Percentiles rank a stretch among this genome's conserved stretches.
Conservation (phyloP, 371 early-diverging fungal species). For the Umbelopsis sp. region DNA sequence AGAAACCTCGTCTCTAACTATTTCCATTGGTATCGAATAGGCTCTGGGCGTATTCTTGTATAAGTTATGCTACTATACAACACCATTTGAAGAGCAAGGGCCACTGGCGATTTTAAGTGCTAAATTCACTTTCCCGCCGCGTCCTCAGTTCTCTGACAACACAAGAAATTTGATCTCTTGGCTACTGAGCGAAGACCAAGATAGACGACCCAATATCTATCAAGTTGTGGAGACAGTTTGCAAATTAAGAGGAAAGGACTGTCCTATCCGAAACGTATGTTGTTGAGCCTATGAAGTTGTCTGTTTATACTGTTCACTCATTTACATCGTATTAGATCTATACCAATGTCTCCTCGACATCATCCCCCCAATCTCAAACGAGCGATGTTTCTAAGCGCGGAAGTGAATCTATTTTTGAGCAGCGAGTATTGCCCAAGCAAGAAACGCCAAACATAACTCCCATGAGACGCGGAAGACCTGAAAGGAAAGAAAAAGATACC, state of each 20-base stretch:
- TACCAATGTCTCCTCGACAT: slow-evolving; percentile 14
- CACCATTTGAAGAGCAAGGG: slow-evolving; percentile 92
- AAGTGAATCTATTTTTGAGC: slow-evolving; percentile 41
- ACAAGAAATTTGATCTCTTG: slow-evolving; percentile 68
- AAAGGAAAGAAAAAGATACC: slow-evolving; percentile 31
- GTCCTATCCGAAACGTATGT: slow-evolving; percentile 65
- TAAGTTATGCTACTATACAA: slow-evolving; percentile 85
- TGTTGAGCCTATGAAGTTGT: not conserved
- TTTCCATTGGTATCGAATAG: slow-evolving; percentile 39
- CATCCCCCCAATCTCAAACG: slow-evolving; percentile 31
- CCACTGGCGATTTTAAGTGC: slow-evolving; percentile 86
- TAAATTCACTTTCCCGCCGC: slow-evolving; percentile 77
- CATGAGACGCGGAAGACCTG: slow-evolving; percentile 78
- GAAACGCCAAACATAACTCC: slow-evolving; percentile 60
- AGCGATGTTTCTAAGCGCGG: not conserved
- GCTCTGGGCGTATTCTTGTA: slow-evolving; percentile 91
- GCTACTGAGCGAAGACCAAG: slow-evolving; percentile 78
- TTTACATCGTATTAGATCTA: not conserved
- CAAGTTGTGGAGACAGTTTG: slow-evolving; percentile 73
- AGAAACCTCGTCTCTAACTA: not conserved
- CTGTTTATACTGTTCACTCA: not conserved
- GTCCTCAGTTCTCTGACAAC: slow-evolving; percentile 71
- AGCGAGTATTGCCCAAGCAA: slow-evolving; percentile 41
- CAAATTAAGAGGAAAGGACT: slow-evolving; percentile 65
- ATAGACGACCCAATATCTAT: slow-evolving; percentile 75